These are phyloP conservation scores for Colletotrichum aenigma DNA, from an alignment of 2,329 filamentous ascomycete species.

Conservation along the genomic window DNA sequence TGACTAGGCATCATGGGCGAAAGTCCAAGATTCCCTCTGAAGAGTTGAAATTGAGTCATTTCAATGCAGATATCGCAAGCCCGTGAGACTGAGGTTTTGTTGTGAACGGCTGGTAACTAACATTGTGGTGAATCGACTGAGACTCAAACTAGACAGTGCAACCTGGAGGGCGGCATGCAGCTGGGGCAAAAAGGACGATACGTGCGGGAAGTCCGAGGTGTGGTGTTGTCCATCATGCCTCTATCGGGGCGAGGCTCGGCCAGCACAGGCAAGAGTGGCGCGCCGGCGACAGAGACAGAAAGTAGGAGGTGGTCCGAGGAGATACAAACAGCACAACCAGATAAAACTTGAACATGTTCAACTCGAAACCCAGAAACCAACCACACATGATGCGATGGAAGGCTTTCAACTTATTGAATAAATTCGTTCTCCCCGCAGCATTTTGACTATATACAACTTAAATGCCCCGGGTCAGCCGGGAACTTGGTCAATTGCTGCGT, in stretches of 20 bases:
- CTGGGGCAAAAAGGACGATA: background rate
- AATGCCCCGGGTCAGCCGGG: background rate
- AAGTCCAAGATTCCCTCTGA: background rate
- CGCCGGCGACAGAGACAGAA: background rate
- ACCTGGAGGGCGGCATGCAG: background rate
- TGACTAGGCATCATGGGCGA: background rate
- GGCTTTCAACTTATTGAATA: background rate
- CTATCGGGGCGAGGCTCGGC: constrained; percentile 13
- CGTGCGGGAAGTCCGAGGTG: background rate
- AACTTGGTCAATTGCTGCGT: background rate
- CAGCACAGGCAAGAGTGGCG: constrained; percentile 2
- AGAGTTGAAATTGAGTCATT: background rate
- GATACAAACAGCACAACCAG: constrained; percentile 2
- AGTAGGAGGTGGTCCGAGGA: background rate
- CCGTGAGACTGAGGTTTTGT: background rate
- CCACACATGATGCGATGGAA: background rate
- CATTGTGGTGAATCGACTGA: background rate
- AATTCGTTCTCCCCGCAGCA: background rate
- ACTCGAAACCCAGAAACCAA: background rate
- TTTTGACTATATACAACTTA: background rate
- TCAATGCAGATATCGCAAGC: background rate
- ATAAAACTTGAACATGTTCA: background rate
- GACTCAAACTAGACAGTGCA: background rate
- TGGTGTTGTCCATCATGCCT: constrained; percentile 3
- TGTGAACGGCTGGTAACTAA: background rate